Percentiles rank a stretch among this genome's conserved stretches.
Conservation (phyloP, 257 asterid genomes). For the Marsdenia floribunda region DNA sequence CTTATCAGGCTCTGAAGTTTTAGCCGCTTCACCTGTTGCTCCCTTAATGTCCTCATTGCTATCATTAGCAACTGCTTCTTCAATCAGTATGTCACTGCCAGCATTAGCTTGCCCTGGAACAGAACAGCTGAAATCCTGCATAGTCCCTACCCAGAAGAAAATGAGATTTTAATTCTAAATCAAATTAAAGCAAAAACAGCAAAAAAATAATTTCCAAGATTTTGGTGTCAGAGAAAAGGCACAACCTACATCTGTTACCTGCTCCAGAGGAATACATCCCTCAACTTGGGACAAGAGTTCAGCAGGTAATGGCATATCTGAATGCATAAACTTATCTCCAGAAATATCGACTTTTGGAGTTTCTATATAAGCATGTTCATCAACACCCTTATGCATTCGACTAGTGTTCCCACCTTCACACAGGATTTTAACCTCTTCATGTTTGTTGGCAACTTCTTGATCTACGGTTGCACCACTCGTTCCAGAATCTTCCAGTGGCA, state of each 20-base stretch:
- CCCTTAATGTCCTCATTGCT: constrained; percentile 28
- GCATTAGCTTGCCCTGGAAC: constrained; percentile 39
- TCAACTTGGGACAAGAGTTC: constrained; percentile 34
- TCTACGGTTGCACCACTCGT: constrained; percentile 15
- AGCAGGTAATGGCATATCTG: constrained; percentile 29
- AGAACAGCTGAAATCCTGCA: constrained; percentile 68
- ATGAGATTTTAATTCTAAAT: constrained; percentile 32
- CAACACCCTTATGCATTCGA: constrained; percentile 30
- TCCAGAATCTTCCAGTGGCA: constrained; percentile 36
- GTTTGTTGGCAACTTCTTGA: constrained; percentile 21
- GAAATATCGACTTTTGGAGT: constrained; percentile 22
- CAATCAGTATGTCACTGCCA: constrained; percentile 30
- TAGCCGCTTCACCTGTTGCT: constrained; percentile 27
- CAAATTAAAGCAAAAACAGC: constrained; percentile 20
- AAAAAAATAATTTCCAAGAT: neutral
- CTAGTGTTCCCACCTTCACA: constrained; percentile 32
- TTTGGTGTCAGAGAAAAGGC: constrained; percentile 61
- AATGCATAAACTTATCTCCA: constrained; percentile 29
- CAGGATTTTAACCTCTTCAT: constrained; percentile 15
- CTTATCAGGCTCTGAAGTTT: constrained; percentile 27
- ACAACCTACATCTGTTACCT: constrained; percentile 99
- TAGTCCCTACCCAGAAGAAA: constrained; percentile 66
- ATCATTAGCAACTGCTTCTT: constrained; percentile 31
- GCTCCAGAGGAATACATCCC: constrained; percentile 50
- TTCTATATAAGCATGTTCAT: constrained; percentile 23